Evolutionary conservation across 495 filamentous ascomycete species (phyloP), one percentile per base, ranked within the genome.

Genomic region (Sabuloglossum arenarium): DNA sequence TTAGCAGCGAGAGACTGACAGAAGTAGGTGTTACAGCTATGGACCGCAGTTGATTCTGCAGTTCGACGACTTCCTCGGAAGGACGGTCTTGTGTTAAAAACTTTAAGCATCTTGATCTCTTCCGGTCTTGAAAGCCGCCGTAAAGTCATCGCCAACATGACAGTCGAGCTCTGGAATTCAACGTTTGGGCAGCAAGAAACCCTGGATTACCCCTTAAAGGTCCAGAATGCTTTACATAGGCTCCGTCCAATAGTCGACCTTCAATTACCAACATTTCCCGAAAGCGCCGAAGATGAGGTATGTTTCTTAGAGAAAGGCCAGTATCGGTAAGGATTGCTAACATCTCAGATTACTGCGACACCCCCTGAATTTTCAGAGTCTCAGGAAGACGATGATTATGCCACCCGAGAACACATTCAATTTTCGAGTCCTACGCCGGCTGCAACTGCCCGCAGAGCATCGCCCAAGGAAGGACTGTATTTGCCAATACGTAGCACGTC

Each of bases 161-260:
- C 28, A 9, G 37, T 83, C 25, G 68, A 69, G 6, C 69, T 79
- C 56, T 86, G 81, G 80, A 77, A 78, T 53, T 58, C 67, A 1
- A 78, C 72, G 0, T 82, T 81, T 64, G 76, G 71, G 1, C 60
- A 57, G 32, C 68, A 75, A 56, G 61, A 69, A 8, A 57, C 54
- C 8, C 53, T 78, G 8, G 61, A 68, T 37, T 79, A 76, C 62
- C 70, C 78, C 1, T 54, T 62, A 16, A 57, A 62, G n/a, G 62
- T 86, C 21, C 67, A 68, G 43, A 58, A 58, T 3, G 73, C 72
- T 11, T 61, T 86, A 30, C 66, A 67, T 29, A 70, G 66, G 30
- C 62, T 82, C 16, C 61, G 69, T 29, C 61, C 66, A 11, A 60
- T 70, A 23, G 69, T 74, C 4, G 74, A 74, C 3, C 57, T 79